These are phyloP conservation scores for Grammothele lineata DNA, from an alignment of 768 basidiomycete genomes.

Conservation along the genomic window DNA sequence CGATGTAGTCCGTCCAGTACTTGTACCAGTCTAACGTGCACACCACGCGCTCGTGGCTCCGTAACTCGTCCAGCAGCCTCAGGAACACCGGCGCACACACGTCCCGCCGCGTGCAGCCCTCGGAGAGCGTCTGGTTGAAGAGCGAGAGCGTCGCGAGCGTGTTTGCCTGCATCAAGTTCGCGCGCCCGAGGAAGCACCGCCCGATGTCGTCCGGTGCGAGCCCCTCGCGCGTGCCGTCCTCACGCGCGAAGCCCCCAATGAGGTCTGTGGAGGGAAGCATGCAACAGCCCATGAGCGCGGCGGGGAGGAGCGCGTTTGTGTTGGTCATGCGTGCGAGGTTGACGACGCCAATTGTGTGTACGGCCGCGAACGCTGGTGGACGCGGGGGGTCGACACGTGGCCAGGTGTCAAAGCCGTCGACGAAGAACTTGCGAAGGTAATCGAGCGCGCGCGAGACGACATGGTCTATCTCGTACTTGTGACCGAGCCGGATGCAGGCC, in stretches of 20 bases:
- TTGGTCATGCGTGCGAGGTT: constrained; percentile 12
- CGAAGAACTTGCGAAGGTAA: constrained; percentile 2
- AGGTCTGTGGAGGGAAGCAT: background rate
- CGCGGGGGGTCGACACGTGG: background rate
- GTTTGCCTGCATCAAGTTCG: constrained; percentile 4
- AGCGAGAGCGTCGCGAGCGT: constrained; percentile 4
- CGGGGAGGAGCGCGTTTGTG: constrained; percentile 63
- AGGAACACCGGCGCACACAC: constrained; percentile 5
- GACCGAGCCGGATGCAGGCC: constrained; percentile 6
- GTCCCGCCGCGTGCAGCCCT: constrained; percentile 4
- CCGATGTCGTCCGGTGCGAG: constrained; percentile 9
- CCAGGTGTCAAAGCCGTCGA: background rate
- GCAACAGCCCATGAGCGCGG: constrained; percentile 43
- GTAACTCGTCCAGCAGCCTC: constrained; percentile 3
- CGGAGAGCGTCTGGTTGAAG: constrained; percentile 2
- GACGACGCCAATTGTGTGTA: constrained; percentile 5
- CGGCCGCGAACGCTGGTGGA: too few species aligned
- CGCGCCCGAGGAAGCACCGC: constrained; percentile 7
- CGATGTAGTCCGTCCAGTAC: constrained; percentile 1
- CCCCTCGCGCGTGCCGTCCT: constrained; percentile 9
- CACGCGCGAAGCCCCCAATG: constrained; percentile 5
- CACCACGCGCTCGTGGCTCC: background rate
- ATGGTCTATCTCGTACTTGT: constrained; percentile 9
- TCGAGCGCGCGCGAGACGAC: constrained; percentile 5
- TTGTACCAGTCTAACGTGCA: constrained; percentile 6